These are phyloP conservation scores for Farysia itapuensis DNA, from an alignment of 1,284 basidiomycete genomes.

Conservation along the genomic window DNA sequence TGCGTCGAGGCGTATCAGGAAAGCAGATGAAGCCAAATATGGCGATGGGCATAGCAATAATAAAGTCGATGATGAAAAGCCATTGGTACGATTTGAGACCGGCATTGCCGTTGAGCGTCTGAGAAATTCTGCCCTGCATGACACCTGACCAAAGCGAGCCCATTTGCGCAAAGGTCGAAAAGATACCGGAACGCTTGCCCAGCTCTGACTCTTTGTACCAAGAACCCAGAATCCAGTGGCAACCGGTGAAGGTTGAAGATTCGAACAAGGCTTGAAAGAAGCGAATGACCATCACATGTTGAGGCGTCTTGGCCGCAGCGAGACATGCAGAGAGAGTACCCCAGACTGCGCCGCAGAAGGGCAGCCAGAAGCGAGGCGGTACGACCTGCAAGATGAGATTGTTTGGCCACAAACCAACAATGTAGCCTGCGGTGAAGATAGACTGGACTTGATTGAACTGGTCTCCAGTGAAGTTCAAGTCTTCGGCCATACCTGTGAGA, in stretches of 20 bases:
- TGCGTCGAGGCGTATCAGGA: constrained; percentile 71
- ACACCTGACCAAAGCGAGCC: constrained; percentile 69
- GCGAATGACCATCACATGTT: constrained; percentile 70
- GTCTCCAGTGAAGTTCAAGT: constrained; percentile 71
- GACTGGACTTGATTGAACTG: constrained; percentile 68
- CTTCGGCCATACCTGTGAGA: constrained; percentile 80
- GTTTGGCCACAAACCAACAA: constrained; percentile 46
- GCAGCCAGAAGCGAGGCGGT: constrained; percentile 44
- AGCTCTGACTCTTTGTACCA: constrained; percentile 73
- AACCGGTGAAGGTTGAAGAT: constrained; percentile 63
- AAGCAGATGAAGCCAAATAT: constrained; percentile 73
- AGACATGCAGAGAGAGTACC: constrained; percentile 31
- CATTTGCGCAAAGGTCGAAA: constrained; percentile 69
- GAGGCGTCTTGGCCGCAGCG: constrained; percentile 21
- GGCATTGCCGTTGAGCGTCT: constrained; percentile 66
- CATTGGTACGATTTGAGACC: constrained; percentile 73
- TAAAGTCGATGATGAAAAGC: constrained; percentile 73
- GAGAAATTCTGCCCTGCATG: constrained; percentile 70
- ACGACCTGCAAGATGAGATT: constrained; percentile 55
- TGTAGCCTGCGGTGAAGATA: constrained; percentile 58
- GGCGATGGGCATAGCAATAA: constrained; percentile 70
- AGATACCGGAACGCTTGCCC: constrained; percentile 72
- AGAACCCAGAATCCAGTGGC: constrained; percentile 72
- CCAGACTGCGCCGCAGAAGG: constrained; percentile 47
- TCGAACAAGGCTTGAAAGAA: constrained; percentile 75